Conservation (phyloP, 164 flowering plant species). For the Echeveria elegans region DNA sequence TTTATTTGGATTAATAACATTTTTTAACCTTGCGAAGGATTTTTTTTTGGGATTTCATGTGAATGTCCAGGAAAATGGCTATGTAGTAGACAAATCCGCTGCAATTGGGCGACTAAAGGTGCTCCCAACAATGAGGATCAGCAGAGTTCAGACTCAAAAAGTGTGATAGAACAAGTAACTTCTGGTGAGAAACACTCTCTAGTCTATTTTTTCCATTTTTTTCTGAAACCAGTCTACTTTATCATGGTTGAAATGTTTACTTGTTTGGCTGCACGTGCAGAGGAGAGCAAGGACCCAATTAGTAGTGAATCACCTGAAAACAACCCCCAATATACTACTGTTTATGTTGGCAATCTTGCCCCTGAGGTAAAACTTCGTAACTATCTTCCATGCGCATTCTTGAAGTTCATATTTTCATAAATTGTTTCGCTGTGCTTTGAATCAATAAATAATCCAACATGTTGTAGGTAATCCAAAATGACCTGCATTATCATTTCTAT, state of each 20-base stretch:
- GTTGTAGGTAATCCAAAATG: slow-evolving; percentile 82
- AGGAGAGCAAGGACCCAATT: slow-evolving; percentile 60
- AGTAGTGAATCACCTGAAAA: slow-evolving; percentile 87
- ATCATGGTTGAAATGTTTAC: not conserved
- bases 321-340: slow-evolving; percentile 87
- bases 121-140: slow-evolving; percentile 71
- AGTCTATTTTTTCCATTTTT: not conserved
- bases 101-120: slow-evolving; percentile 99
- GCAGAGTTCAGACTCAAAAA: slow-evolving; percentile 61
- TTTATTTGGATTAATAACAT: not conserved
- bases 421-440: not conserved
- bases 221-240: not conserved
- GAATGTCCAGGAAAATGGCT: slow-evolving; percentile 83
- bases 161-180: slow-evolving; percentile 75
- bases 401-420: not conserved
- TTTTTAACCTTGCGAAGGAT: not conserved
- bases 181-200: slow-evolving; percentile 11
- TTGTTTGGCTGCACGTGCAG: slow-evolving; percentile 32
- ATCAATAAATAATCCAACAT: not conserved
- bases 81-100: slow-evolving; percentile 90
- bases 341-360: slow-evolving; percentile 94
- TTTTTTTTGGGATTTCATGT: not conserved
- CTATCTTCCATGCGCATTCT: not conserved
- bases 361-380: slow-evolving; percentile 54
- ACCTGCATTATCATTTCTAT: slow-evolving; percentile 92